These are phyloP conservation scores for Phytophthora ohioensis DNA, from an alignment of 352 stramenopile genomes.

Conservation along the genomic window DNA sequence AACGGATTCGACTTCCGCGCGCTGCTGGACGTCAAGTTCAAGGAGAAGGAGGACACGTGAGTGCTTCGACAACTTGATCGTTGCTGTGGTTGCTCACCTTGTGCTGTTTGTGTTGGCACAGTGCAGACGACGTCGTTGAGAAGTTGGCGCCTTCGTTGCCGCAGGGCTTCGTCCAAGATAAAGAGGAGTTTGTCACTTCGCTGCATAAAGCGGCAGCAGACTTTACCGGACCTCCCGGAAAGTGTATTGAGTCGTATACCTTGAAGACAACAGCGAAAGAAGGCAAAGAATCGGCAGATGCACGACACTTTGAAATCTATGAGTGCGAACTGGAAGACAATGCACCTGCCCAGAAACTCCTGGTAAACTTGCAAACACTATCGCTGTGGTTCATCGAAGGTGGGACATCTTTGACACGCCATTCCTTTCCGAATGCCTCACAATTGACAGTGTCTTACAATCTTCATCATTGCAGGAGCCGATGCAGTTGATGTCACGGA, in stretches of 20 bases:
- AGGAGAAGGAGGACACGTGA: slow-evolving; percentile 59
- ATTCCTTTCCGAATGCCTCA: neutral
- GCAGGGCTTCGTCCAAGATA: slow-evolving; percentile 50
- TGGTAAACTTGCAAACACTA: slow-evolving; percentile 74
- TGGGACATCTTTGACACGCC: neutral
- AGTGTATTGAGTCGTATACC: slow-evolving; percentile 52
- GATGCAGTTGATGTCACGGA: slow-evolving; percentile 80
- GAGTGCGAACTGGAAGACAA: slow-evolving; percentile 70
- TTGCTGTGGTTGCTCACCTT: slow-evolving; percentile 1
- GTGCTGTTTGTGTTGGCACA: slow-evolving; percentile 22
- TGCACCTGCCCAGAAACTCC: slow-evolving; percentile 57
- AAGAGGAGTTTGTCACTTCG: slow-evolving; percentile 43
- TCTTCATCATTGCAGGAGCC: slow-evolving; percentile 44
- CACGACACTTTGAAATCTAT: slow-evolving; percentile 74
- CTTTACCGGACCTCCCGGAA: slow-evolving; percentile 54
- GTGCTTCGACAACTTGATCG: slow-evolving; percentile 4
- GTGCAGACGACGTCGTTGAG: slow-evolving; percentile 58
- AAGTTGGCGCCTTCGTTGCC: slow-evolving; percentile 63
- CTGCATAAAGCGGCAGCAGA: slow-evolving; percentile 28
- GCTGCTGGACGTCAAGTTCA: slow-evolving; percentile 62
- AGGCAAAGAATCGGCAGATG: neutral
- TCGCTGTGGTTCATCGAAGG: slow-evolving; percentile 90
- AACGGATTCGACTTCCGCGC: slow-evolving; percentile 73
- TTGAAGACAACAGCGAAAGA: slow-evolving; percentile 11
- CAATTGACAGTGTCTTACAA: too few species aligned